Evolutionary conservation across 345 rosid species (phyloP).

Genomic region (Lenwebbia sp.): DNA sequence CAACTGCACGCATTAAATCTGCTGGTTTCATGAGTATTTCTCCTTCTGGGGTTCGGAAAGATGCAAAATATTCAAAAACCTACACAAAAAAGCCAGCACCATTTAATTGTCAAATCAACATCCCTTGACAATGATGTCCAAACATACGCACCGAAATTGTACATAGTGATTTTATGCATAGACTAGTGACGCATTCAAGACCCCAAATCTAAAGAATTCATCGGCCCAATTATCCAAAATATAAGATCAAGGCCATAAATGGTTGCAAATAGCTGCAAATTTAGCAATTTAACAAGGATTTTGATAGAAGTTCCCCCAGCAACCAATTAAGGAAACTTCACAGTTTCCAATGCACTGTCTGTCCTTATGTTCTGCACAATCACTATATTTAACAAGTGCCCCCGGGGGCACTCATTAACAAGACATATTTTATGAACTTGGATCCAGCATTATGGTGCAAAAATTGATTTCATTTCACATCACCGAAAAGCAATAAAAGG

Average conservation of each 20-base stretch:
- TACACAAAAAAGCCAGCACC: not conserved
- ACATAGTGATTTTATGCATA: not conserved
- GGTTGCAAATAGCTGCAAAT: not conserved
- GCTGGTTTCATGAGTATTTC: constrained; percentile 73
- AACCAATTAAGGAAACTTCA: not conserved
- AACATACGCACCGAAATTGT: not conserved
- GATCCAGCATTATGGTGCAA: not conserved
- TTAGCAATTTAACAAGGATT: not conserved
- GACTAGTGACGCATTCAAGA: not conserved
- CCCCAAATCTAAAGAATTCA: not conserved
- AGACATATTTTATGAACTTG: not conserved
- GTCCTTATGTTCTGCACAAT: not conserved
- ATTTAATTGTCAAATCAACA: not conserved
- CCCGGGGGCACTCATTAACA: not conserved
- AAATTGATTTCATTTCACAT: not conserved
- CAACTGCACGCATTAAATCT: constrained; percentile 89
- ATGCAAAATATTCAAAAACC: constrained; percentile 93
- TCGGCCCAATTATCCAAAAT: not conserved
- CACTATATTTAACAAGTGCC: not conserved
- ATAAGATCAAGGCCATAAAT: not conserved
- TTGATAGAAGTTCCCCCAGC: not conserved
- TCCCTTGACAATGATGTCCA: not conserved
- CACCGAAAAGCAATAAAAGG: not conserved
- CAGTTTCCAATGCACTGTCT: not conserved
- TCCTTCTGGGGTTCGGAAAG: constrained; percentile 38